Evolutionary conservation across 169 alveolate species (phyloP), one percentile per base, ranked within the genome.

Genomic region (Pseudocohnilembus persalinus): DNA sequence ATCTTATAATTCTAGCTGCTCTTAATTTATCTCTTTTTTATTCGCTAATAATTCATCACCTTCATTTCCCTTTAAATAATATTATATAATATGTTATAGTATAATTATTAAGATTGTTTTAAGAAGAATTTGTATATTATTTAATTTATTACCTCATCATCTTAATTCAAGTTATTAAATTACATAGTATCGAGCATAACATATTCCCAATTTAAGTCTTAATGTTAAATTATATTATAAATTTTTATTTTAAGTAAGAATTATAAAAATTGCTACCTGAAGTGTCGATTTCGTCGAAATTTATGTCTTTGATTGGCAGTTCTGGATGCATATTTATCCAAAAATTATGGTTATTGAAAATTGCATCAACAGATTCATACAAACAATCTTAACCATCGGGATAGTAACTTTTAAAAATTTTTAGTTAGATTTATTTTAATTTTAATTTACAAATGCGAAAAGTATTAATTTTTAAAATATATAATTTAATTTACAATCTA

Each of bases 241-340:
- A 11, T 49, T 20, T 11, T 11, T 49, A 49, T n/a, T 20, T 11
- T 11, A 49, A 49, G 20, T 49, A 49, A 20, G 68, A 49, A 11
- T 20, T 11, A 49, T 49, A n/a, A n/a, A n/a, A n/a, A n/a, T 49
- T 11, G 4, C 20, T 49, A 49, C 68, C 68, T 49, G 92, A 88
- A 24, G 92, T 81, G 65, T 93, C 94, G 81, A 88, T 89, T 74
- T 88, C 86, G 35, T 90, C 93, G 77, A 92, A 85, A 81, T 92
- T 91, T 0, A 94, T 76, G 83, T 91, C 92, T 31, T 87, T 88
- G 0, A 92, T 88, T n/a, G 84, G 88, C 29, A 93, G 80, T 20
- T 90, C 90, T 29, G 92, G 90, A 30, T 91, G 88, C 76, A 94
- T 79, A 85, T 95, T 91, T 1, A 96, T 93, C 97, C 97, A 96